Base-by-base conservation (phyloP, 1,284 basidiomycete species). In the Marasmius tenuissimus region DNA sequence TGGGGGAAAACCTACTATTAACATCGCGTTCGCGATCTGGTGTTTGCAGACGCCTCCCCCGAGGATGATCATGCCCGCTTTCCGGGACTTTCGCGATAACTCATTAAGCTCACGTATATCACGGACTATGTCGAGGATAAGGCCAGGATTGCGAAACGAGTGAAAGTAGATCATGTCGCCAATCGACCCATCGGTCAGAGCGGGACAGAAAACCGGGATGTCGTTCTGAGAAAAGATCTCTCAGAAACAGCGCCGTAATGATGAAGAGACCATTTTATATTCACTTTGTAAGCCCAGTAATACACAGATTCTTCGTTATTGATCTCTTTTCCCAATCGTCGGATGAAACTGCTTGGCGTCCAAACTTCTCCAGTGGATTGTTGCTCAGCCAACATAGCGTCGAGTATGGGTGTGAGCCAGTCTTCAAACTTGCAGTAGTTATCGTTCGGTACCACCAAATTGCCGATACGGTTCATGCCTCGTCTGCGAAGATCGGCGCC, bases 91-190 rank as follows among this genome's bases (percentile, higher is more conserved):
- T 62, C 98, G 85, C 12, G 93, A 89, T 34, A 94, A 80, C 74
- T 99, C 96, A 75, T 99, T 99, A 45, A 99, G 78, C 33, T 86
- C 81, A 49, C 97, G 89, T 62, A 99, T 98, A 73, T 99, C 97
- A 67, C 87, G 86, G 11, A 98, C 97, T 64, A 99, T 96, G 72
- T 99, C 97, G 64, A 99, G 81, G 40, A 92, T 81, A 53, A 99
- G 83, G 20, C 94, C 95, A 0, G 95, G 94, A 63, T 89, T 89
- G 63, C 91, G 89, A 82, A 96, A 98, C 5, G 94, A 95, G 78
- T 99, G 97, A 75, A 99, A 99, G 78, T 98, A 99, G 59, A 99
- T 91, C 96, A 99, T 98, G 75, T 99, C 97, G 56, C 97, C 97
- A 57, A 99, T 82, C 0, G 96, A 98, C 14, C 97, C 97, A 71